Evolutionary conservation across 139 green algal genomes (phyloP), one percentile per base, ranked within the genome.

Genomic region (Diplosphaera chodatii): DNA sequence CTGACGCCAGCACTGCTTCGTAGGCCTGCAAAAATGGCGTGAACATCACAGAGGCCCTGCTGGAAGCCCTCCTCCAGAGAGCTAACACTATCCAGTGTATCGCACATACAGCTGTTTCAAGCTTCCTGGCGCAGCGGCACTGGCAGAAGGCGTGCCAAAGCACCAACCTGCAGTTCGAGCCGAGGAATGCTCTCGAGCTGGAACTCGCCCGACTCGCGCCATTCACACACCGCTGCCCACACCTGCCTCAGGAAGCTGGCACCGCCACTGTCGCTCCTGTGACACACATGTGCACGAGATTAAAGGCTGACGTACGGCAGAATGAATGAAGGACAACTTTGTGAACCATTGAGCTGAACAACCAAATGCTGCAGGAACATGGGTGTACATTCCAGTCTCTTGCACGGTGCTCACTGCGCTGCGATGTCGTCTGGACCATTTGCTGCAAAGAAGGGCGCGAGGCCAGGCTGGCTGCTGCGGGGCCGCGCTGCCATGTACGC

Each of bases 201-300:
- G 82, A 81, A 93, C 0, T 30, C 29, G 37, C 63, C 40, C 0
- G 64, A 67, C 16, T 78, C 67, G 23, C 65, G 56, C 77, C 83
- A 74, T 55, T 85, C 84, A 34, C 73, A 34, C 32, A 91, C 74
- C 0, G 86, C 80, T 1, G 64, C 32, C 76, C 59, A 65, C 31
- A 92, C 70, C 67, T 86, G 71, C 0, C 63, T 48, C 32, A 96
- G 66, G 78, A 93, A 94, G 73, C 71, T 85, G 29, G 89, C 83
- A 32, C 77, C 85, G 27, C 89, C 89, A 63, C 83, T 90, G 78
- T 93, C 90, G 64, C 75, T 86, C 76, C 83, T 86, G 82, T 23
- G 8, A 48, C 37, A 48, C 37, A 48, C 8, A 48, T 48, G 8
- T 20, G 37, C 37, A 48, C n/a, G n/a, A n/a, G n/a, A n/a, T n/a